A percentile compares a stretch with the other conserved stretches of the same genome.
Evolutionary conservation across 352 stramenopile genomes (phyloP).

Genomic region (Globisporangium takayamanum): DNA sequence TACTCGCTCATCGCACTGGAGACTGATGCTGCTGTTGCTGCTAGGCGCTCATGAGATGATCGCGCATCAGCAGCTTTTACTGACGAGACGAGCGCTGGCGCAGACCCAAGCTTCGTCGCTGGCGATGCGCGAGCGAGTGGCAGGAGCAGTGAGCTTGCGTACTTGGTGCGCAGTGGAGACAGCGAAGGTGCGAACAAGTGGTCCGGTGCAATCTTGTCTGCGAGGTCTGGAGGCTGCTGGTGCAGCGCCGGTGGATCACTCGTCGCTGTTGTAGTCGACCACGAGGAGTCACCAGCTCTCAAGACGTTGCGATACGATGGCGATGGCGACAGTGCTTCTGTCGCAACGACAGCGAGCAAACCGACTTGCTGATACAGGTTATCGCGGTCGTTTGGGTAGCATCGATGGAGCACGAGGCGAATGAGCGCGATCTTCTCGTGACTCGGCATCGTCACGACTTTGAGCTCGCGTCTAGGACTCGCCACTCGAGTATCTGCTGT

Average conservation of each 20-base stretch:
- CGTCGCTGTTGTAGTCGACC: neutral
- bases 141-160: neutral
- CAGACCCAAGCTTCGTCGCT: neutral
- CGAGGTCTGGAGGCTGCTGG: neutral
- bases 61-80: too few relatives aligned
- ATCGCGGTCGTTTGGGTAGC: constrained; percentile 28
- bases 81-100: neutral
- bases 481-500: constrained; percentile 12
- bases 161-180: constrained; percentile 8
- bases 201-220: neutral
- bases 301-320: neutral
- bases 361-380: constrained; percentile 59
- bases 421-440: constrained; percentile 23
- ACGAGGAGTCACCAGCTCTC: too few relatives aligned
- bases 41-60: neutral
- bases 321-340: neutral
- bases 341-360: constrained; percentile 21
- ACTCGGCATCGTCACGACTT: constrained; percentile 28
- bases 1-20: neutral
- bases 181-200: constrained; percentile 11
- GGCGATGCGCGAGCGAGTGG: neutral
- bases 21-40: neutral
- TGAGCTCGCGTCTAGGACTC: constrained; percentile 32
- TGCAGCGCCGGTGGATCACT: neutral
- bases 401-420: constrained; percentile 36